Evolutionary conservation across 1,284 basidiomycete genomes (phyloP), one percentile per base, ranked within the genome.

Genomic region (Puccinia hordei): DNA sequence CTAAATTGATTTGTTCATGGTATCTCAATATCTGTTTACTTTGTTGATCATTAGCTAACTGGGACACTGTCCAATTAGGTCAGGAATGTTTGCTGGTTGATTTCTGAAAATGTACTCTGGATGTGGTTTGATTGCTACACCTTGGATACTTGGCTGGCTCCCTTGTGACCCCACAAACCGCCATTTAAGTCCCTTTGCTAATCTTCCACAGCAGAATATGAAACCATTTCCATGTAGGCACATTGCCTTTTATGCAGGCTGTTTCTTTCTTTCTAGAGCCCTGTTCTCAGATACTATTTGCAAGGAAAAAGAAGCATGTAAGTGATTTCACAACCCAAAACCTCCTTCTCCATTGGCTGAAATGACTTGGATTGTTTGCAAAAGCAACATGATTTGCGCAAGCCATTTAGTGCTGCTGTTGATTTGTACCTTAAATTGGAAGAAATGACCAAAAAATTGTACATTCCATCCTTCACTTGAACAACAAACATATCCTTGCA

Each of bases 161-260:
- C 12, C 66, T 41, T 46, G 41, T 68, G 17, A 12, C 15, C 35
- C 66, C 66, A 5, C 66, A 68, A 24, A 68, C 66, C 1, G 66
- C 46, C 2, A 49, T 68, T 27, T 68, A 41, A 9, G 4, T 49
- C 9, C 66, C 22, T 2, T 17, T 68, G 0, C 41, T 68, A 0
- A 51, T 68, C 27, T 68, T 68, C 24, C 66, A 68, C 66, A 68
- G 49, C 27, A 12, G 38, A 41, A 9, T 68, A 8, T 68, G 66
- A 41, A 68, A 68, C 66, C 12, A 68, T 17, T 68, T 41, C n/a
- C 38, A 68, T 27, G 17, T 68, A 27, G 66, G 66, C 4, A 41
- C 66, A 27, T 27, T 68, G 9, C 66, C 66, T 1, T 68, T 68
- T 19, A 68, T n/a, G 1, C 19, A 15, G 13, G 66, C 66, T 3